These are phyloP conservation scores for Cystobasidium slooffiae DNA, from an alignment of 1,284 basidiomycete species.

Conservation along the genomic window DNA sequence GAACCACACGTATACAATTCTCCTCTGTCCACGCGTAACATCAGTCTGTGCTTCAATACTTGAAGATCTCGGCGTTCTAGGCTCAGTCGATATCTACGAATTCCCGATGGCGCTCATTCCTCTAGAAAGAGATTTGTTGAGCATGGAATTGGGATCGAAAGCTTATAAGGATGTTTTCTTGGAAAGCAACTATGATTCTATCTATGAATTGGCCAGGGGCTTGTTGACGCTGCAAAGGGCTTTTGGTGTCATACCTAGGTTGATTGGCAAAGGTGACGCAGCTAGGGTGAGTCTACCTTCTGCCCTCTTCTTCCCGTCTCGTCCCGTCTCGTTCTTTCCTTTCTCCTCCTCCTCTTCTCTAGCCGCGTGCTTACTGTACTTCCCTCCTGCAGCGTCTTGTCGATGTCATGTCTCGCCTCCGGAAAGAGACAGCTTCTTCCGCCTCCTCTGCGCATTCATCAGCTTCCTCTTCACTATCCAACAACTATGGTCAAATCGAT, in stretches of 20 bases:
- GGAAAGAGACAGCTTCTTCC: conserved; percentile 53
- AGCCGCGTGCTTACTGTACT: too few relatives aligned
- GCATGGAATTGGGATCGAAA: conserved; percentile 79
- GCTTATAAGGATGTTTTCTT: conserved; percentile 47
- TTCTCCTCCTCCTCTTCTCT: too few relatives aligned
- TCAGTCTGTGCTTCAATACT: conserved; percentile 80
- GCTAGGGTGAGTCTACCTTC: conserved; percentile 67
- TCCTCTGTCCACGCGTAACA: conserved; percentile 85
- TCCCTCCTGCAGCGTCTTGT: conserved; percentile 68
- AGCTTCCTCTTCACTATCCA: conserved; percentile 35
- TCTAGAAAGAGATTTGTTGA: conserved; percentile 85
- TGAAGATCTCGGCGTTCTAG: conserved; percentile 89
- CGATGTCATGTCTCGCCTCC: conserved; percentile 70
- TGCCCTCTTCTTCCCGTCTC: background rate
- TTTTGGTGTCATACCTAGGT: conserved; percentile 87
- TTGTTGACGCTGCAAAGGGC: conserved; percentile 81
- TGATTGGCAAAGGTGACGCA: conserved; percentile 90
- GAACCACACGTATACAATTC: conserved; percentile 82
- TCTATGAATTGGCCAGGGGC: conserved; percentile 87
- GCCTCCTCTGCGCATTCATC: conserved; percentile 10
- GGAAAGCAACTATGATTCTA: conserved; percentile 78
- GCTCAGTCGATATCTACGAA: conserved; percentile 80
- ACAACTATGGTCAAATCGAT: conserved; percentile 66
- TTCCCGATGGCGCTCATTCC: conserved; percentile 94
- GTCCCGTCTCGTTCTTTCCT: too few relatives aligned